A percentile compares a stretch with the other conserved stretches of the same genome.
Conservation (phyloP, 1,284 basidiomycete genomes). For the Cyathus olla region DNA sequence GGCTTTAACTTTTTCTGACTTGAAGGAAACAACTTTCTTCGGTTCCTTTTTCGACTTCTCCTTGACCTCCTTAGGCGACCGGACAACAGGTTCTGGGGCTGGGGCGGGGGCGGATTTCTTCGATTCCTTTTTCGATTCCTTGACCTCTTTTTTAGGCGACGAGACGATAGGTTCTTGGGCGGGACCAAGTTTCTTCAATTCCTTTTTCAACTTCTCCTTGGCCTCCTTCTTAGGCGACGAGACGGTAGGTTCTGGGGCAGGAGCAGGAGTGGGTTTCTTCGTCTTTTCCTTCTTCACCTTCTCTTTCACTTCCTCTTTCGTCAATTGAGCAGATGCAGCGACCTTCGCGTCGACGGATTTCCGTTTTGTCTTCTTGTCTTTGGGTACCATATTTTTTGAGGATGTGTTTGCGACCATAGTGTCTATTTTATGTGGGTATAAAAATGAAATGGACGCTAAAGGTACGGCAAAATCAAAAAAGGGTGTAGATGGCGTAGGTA, state of each 20-base stretch:
- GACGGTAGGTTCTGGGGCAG: conserved; percentile 4
- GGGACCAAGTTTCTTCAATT: too few species aligned
- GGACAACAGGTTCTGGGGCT: not conserved
- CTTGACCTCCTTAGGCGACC: too few species aligned
- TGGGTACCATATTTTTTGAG: conserved; percentile 25
- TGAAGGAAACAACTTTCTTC: too few species aligned
- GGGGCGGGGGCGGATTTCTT: not conserved
- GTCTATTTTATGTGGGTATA: not conserved
- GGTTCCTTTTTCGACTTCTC: conserved; percentile 5
- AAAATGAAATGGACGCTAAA: not conserved
- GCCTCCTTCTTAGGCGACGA: conserved; percentile 4
- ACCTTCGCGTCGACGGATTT: conserved; percentile 12
- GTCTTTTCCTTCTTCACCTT: conserved; percentile 21
- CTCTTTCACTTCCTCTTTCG: conserved; percentile 8
- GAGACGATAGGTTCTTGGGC: too few species aligned
- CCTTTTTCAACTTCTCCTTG: too few species aligned
- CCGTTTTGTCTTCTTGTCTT: conserved; percentile 30
- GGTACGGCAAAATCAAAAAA: conserved; percentile 5
- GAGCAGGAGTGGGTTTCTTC: conserved; percentile 14
- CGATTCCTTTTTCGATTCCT: conserved; percentile 1
- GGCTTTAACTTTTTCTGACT: conserved; percentile 7
- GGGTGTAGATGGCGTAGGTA: conserved; percentile 4
- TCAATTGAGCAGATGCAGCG: conserved; percentile 3
- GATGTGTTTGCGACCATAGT: conserved; percentile 3
- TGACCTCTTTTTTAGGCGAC: not conserved